Evolutionary conservation across 345 rosid genomes (phyloP).

Genomic region (Boechera stricta): DNA sequence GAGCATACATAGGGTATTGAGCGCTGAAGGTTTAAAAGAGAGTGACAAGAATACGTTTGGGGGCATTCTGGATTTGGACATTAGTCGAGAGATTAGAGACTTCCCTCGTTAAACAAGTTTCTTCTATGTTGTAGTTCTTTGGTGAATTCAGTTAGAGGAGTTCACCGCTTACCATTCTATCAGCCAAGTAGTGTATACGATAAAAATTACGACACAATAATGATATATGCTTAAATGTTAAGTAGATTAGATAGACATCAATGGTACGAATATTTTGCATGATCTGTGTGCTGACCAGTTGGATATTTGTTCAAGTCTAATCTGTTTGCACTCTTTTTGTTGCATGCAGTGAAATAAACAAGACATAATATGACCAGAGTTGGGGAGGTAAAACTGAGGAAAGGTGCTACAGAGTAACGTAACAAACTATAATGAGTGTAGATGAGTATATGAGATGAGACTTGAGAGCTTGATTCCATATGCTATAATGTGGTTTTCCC

Average conservation of each 20-base stretch:
- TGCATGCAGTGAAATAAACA: conserved; percentile 21
- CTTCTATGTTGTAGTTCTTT: conserved; percentile 6
- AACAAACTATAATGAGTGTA: conserved; percentile 4
- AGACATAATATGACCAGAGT: conserved; percentile 11
- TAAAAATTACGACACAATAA: background rate
- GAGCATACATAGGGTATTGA: background rate
- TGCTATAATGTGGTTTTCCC: conserved; percentile 12
- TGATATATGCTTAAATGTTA: background rate
- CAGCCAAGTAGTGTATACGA: background rate
- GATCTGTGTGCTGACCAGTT: background rate
- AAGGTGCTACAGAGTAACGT: background rate
- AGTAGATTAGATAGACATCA: conserved; percentile 6
- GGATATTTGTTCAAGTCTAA: background rate
- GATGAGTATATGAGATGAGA: conserved; percentile 18
- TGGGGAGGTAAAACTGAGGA: conserved; percentile 12
- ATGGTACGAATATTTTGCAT: background rate
- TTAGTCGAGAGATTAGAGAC: background rate
- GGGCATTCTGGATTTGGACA: background rate
- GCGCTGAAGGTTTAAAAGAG: background rate
- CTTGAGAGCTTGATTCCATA: background rate
- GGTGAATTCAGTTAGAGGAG: background rate
- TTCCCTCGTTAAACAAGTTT: background rate
- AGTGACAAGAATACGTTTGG: background rate
- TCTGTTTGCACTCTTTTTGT: conserved; percentile 12
- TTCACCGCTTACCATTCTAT: background rate